Evolutionary conservation across 306 rosid species (phyloP).

Genomic region (Gastrolobium bilobum): DNA sequence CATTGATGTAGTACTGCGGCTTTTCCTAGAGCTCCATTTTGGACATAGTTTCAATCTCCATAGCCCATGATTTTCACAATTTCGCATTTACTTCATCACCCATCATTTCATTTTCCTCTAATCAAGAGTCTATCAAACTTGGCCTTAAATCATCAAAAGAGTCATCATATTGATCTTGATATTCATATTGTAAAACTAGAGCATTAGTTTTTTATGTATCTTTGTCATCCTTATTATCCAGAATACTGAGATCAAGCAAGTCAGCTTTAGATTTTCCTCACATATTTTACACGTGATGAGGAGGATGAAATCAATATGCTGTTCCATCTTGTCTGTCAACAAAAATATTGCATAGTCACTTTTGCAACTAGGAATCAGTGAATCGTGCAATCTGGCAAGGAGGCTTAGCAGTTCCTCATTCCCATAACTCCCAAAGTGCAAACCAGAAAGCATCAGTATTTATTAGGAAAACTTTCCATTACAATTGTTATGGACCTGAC

Average conservation of each 20-base stretch:
- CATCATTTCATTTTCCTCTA: slow-evolving; percentile 70
- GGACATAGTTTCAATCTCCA: slow-evolving; percentile 54
- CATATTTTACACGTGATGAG: slow-evolving; percentile 73
- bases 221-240: slow-evolving; percentile 63
- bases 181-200: slow-evolving; percentile 76
- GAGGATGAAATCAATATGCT: slow-evolving; percentile 65
- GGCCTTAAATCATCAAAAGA: slow-evolving; percentile 96
- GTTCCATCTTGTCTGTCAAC: slow-evolving; percentile 59
- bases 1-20: slow-evolving; percentile 94
- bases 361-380: slow-evolving; percentile 77
- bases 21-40: slow-evolving; percentile 89
- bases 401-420: slow-evolving; percentile 80
- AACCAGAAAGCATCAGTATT: slow-evolving; percentile 21
- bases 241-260: slow-evolving; percentile 52
- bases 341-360: slow-evolving; percentile 56
- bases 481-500: background rate
- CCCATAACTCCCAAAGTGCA: slow-evolving; percentile 69
- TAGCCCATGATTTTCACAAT: slow-evolving; percentile 56
- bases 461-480: background rate
- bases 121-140: slow-evolving; percentile 81
- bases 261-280: slow-evolving; percentile 76
- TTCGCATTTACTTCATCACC: slow-evolving; percentile 55
- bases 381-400: slow-evolving; percentile 92
- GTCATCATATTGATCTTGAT: slow-evolving; percentile 96
- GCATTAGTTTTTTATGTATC: slow-evolving; percentile 59